Conservation (phyloP, 1,284 basidiomycete genomes). For the Malassezia yamatoensis region DNA sequence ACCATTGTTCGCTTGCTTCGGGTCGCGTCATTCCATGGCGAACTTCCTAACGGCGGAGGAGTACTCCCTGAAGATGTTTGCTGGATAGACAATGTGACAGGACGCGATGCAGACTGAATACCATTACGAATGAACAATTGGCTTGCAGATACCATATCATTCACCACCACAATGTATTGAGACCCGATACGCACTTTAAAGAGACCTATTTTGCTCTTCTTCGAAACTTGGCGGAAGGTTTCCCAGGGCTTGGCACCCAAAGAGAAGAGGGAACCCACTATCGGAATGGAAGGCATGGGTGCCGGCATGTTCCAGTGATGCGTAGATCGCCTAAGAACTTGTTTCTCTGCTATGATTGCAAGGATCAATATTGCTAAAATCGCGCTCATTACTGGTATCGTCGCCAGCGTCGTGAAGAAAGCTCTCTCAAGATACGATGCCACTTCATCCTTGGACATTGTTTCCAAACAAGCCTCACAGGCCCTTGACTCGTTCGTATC, state of each 20-base stretch:
- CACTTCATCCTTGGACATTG: background rate
- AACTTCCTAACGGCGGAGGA: background rate
- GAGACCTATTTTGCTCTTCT: background rate
- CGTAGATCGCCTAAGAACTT: background rate
- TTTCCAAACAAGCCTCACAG: background rate
- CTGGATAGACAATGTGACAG: background rate
- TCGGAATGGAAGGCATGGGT: background rate
- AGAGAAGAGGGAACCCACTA: background rate
- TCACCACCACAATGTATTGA: background rate
- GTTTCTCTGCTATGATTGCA: background rate
- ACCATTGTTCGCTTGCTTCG: background rate
- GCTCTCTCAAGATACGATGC: background rate
- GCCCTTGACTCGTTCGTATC: too few species aligned
- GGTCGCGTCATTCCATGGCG: background rate
- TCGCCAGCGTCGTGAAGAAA: background rate
- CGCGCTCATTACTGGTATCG: background rate
- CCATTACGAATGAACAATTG: background rate
- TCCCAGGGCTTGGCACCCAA: background rate
- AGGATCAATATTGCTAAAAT: background rate
- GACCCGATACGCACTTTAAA: background rate
- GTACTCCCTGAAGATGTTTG: background rate
- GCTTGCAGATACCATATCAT: background rate
- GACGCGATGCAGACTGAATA: background rate
- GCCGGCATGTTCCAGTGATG: background rate
- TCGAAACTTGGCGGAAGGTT: background rate